phyloP scores from a whole-genome alignment of 768 basidiomycete genomes.

The Lactarius indigo region DNA sequence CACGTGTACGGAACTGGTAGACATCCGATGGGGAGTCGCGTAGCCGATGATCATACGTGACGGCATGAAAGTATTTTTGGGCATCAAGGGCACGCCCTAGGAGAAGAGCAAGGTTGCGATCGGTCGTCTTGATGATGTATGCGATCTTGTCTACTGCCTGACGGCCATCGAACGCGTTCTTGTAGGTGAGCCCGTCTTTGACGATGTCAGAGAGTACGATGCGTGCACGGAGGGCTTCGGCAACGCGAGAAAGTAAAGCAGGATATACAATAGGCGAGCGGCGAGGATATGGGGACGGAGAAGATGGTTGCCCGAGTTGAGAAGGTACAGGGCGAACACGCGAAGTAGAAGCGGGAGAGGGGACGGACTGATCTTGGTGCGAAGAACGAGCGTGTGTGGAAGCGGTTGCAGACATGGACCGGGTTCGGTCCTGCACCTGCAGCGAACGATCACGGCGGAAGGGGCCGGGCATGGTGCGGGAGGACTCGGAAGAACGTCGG shows the following conservation, averaged over 20 bases:
- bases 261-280: slow-evolving; percentile 86
- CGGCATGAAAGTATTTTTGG: slow-evolving; percentile 99
- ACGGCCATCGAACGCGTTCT: slow-evolving; percentile 93
- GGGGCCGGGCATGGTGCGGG: slow-evolving; percentile 54
- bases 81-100: slow-evolving; percentile 95
- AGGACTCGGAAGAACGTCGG: slow-evolving; percentile 69
- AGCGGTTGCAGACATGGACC: slow-evolving; percentile 71
- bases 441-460: slow-evolving; percentile 56
- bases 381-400: slow-evolving; percentile 45
- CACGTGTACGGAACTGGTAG: slow-evolving; percentile 86
- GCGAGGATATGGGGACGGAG: slow-evolving; percentile 31
- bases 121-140: slow-evolving; percentile 97
- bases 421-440: slow-evolving; percentile 69
- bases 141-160: slow-evolving; percentile 97
- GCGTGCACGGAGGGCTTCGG: slow-evolving; percentile 86
- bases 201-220: slow-evolving; percentile 72
- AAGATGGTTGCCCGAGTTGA: slow-evolving; percentile 31
- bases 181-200: slow-evolving; percentile 96
- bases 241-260: slow-evolving; percentile 92
- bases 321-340: slow-evolving; percentile 35
- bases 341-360: slow-evolving; percentile 31
- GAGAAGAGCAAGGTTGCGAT: slow-evolving; percentile 90
- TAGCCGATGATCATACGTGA: slow-evolving; percentile 96
- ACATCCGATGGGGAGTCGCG: slow-evolving; percentile 85
- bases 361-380: slow-evolving; percentile 33